Evolutionary conservation across 75 land plant species (phyloP), one percentile per base, ranked within the genome.

Genomic region (Selaginella moellendorffii): DNA sequence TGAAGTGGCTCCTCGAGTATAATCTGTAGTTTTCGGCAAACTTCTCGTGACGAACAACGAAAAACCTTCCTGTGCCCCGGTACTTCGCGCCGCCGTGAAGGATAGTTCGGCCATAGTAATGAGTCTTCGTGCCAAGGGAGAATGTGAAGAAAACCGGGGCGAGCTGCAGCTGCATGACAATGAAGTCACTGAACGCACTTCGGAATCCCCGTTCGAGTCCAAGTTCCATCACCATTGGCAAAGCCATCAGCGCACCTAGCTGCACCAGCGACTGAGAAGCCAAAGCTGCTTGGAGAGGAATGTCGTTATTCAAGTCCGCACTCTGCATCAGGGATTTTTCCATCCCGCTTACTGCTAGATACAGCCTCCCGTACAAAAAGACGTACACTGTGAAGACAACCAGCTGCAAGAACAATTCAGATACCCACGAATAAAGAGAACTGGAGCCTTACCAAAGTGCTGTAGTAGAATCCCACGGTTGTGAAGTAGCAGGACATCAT

Each of bases 171-270:
- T 95, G 96, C 99, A 95, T 95, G 27, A 84, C 69, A 14, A 95
- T 71, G 61, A 95, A 89, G 21, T 95, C 99, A 74, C 88, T 86
- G 30, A 95, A 56, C 19, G 99, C 99, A 2, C 74, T 95, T 8
- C 88, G 81, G 70, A 95, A 95, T 12, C 99, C 99, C 26, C 75
- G 74, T 67, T 95, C 99, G 36, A 95, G 69, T 24, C 97, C 99
- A 65, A 95, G 86, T 67, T 95, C 99, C 96, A 95, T 84, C 65
- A 95, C 67, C 99, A 95, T 95, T 10, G 99, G 99, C 27, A 95
- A 68, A 17, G 91, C 77, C 87, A 86, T 95, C 31, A 95, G 67
- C 62, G 85, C 72, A 26, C 99, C 99, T 63, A 95, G 80, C 68
- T 95, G 99, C 54, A 95, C 88, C 63, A 95, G 77, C n/a, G 97